Evolutionary conservation across 257 asterid species (phyloP).

Genomic region (Mitragyna speciosa): DNA sequence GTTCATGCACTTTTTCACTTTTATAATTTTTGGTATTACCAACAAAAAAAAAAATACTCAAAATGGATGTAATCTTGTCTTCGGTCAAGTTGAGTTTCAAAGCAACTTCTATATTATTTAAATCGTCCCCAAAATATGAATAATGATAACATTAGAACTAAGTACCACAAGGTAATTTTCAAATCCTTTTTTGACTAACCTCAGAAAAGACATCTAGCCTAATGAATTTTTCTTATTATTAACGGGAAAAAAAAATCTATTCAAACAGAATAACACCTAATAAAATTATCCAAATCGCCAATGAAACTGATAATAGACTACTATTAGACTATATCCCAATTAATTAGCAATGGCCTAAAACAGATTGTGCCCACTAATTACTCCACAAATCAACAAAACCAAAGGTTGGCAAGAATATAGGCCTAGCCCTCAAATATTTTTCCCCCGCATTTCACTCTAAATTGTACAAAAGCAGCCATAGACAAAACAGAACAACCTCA

Average conservation of each 20-base stretch:
- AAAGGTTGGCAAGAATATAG: constrained; percentile 2
- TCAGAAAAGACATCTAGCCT: too few species aligned
- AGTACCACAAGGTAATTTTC: too few species aligned
- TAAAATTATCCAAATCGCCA: neutral
- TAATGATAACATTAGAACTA: too few species aligned
- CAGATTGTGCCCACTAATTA: neutral
- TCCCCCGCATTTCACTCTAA: neutral
- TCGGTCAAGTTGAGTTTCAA: too few species aligned
- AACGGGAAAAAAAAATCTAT: too few species aligned
- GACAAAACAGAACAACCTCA: neutral
- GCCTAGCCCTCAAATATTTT: neutral
- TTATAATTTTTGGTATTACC: neutral
- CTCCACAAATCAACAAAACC: neutral
- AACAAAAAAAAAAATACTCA: too few species aligned
- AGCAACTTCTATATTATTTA: too few species aligned
- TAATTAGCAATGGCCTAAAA: neutral
- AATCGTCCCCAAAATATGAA: too few species aligned
- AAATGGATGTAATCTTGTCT: too few species aligned
- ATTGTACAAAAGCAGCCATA: neutral
- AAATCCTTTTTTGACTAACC: too few species aligned
- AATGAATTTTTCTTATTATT: too few species aligned
- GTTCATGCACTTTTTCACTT: neutral
- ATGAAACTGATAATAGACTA: neutral
- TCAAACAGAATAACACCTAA: neutral
- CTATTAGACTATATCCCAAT: neutral